Percentiles rank a stretch among this genome's conserved stretches.
These are phyloP conservation scores for Aurifilum marmelostoma DNA, from an alignment of 2,329 filamentous ascomycete genomes.

Conservation along the genomic window DNA sequence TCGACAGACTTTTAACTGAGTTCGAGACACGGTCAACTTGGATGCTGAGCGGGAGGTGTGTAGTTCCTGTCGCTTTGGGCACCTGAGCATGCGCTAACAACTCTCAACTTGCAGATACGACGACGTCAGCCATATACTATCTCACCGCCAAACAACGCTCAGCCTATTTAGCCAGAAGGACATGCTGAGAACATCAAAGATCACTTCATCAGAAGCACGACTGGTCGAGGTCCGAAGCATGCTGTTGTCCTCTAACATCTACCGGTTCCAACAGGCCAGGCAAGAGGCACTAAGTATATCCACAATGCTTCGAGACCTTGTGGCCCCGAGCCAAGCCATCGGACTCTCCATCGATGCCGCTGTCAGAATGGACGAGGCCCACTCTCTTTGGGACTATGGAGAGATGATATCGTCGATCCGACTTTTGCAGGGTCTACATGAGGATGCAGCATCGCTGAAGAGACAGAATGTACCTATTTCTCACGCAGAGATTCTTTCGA, in stretches of 20 bases:
- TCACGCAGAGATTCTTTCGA: conserved; percentile 79
- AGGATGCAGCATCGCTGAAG: conserved; percentile 59
- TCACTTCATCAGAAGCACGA: conserved; percentile 66
- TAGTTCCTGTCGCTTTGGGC: conserved; percentile 25
- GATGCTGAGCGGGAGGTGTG: conserved; percentile 82
- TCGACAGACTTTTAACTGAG: conserved; percentile 63
- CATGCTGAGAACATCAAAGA: conserved; percentile 63
- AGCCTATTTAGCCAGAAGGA: conserved; percentile 75
- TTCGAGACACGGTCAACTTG: conserved; percentile 71
- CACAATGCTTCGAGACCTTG: conserved; percentile 78
- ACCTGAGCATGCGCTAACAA: conserved; percentile 32
- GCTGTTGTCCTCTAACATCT: conserved; percentile 73
- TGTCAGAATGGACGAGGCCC: conserved; percentile 80
- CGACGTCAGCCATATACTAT: conserved; percentile 79
- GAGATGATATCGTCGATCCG: conserved; percentile 87
- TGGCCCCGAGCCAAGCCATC: conserved; percentile 68
- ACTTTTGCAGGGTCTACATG: conserved; percentile 77
- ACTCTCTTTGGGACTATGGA: conserved; percentile 91
- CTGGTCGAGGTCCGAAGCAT: conserved; percentile 78
- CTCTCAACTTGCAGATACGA: conserved; percentile 60
- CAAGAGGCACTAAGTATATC: conserved; percentile 88
- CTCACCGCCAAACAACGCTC: conserved; percentile 80
- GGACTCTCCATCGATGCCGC: conserved; percentile 77
- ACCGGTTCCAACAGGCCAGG: conserved; percentile 76
- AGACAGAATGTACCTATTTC: conserved; percentile 74